Evolutionary conservation across 352 stramenopile genomes (phyloP), one percentile per base, ranked within the genome.

Genomic region (Globisporangium barbulae): DNA sequence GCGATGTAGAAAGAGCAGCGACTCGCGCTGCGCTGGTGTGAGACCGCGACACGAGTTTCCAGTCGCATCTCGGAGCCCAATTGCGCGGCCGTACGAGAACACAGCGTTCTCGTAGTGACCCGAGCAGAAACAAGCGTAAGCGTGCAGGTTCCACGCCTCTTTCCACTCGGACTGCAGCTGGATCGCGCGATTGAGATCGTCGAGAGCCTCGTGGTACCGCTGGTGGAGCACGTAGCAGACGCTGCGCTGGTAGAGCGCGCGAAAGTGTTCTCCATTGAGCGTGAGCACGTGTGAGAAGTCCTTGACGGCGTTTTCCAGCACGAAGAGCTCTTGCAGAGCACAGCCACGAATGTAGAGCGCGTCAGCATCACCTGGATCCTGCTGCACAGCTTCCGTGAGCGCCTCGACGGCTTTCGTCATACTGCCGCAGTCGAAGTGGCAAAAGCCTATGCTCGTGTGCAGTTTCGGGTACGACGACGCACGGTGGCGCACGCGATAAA

Each of bases 361-460:
- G 19, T 79, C 69, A 0, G 59, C 41, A 17, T 79, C 72, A 3
- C 37, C 7, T 3, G 56, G 21, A 31, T 72, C 58, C 19, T 79
- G 64, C 10, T 68, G 45, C 3, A 82, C 52, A 0, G 79, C 71
- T 22, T 83, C 79, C 0, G 77, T 85, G 19, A 89, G 72, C 12
- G 75, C 69, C 45, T 76, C 70, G 1, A 87, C 64, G 0, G 78
- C 77, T 31, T 85, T 81, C 1, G 19, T 33, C 39, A 83, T 49
- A n/a, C 68, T 78, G 0, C 72, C 69, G 48, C 66, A 63, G 50
- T 79, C 42, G 4, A 83, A 77, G 39, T 89, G 78, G 55, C 79
- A 89, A 41, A 74, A 85, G 0, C 77, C 79, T 3, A 89, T 89
- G 48, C 59, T 81, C 10, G 73, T 76, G 39, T 85, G 72, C 30